Evolutionary conservation across 164 flowering plant genomes (phyloP), one percentile per base, ranked within the genome.

Genomic region (Stephania cephalantha): DNA sequence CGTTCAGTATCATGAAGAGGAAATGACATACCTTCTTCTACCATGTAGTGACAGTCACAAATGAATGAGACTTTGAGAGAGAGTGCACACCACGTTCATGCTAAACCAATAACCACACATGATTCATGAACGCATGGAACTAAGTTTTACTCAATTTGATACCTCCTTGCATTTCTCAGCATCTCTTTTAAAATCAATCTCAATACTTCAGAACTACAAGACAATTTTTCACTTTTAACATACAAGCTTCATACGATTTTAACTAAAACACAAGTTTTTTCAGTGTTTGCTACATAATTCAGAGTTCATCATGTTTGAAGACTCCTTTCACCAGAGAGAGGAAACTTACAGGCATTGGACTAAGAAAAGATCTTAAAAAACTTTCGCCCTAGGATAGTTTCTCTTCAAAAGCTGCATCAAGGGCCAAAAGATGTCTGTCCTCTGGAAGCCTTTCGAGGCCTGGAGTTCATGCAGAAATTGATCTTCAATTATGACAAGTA

Each of bases 381-480:
- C 83, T 79, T 80, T 79, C 5, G 85, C 72, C n/a, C 81, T 71
- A 8, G 82, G 64, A 50, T 50, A 77, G 75, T 61, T 81, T 58
- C 85, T 83, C 79, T 90, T 95, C 75, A 87, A 48, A 45, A 93
- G 85, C 63, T 86, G 88, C 95, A 91, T 90, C 74, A 94, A 73
- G 17, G 94, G 94, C 91, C 90, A 91, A 83, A 91, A 90, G 46
- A 90, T 82, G 53, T 91, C 94, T 85, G 87, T 78, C 75, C 93
- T 84, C 68, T 89, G 92, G 73, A 90, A 91, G 31, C 87, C 92
- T 70, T 78, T 82, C 20, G 89, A 76, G 46, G 80, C 87, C 97
- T 91, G 90, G 15, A 11, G 2, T 63, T 2, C 44, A 29, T 61
- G 3, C 7, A 11, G 35, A 78, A 65, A 13, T 68, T 7, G 30